phyloP scores from a whole-genome alignment of 176 grass and related monocot genomes.

The Zea luxurians region DNA sequence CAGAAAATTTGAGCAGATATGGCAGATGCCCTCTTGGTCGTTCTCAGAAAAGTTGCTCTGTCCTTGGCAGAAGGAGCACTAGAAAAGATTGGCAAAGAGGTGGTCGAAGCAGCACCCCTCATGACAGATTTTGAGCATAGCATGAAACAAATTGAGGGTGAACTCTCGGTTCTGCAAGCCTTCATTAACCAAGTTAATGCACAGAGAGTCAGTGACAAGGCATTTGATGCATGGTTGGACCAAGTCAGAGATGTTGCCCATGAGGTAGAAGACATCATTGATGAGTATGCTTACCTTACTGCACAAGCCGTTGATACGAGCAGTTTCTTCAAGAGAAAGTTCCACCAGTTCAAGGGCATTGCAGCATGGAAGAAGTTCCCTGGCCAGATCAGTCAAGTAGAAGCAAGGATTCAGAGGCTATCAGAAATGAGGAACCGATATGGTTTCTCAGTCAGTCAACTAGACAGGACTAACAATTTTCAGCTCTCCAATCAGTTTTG shows the following conservation, averaged over 20 bases:
- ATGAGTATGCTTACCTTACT: slow-evolving; percentile 38
- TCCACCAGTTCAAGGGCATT: slow-evolving; percentile 20
- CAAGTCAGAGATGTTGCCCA: background rate
- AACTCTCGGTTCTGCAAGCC: background rate
- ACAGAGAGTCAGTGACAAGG: background rate
- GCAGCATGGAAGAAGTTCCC: slow-evolving; percentile 11
- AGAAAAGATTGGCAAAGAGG: background rate
- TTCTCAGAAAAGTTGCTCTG: background rate
- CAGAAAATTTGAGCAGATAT: background rate
- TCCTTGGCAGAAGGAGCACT: background rate
- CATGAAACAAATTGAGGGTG: background rate
- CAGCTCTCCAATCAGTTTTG: background rate
- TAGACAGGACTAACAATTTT: background rate
- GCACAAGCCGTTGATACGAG: background rate
- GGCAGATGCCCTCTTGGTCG: background rate
- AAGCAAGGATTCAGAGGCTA: slow-evolving; percentile 24
- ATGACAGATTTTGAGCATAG: slow-evolving; percentile 2
- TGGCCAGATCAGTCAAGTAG: slow-evolving; percentile 16
- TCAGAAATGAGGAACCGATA: slow-evolving; percentile 30
- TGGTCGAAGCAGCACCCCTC: background rate
- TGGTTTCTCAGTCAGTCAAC: slow-evolving; percentile 8
- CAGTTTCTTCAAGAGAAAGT: slow-evolving; percentile 10
- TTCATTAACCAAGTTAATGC: background rate
- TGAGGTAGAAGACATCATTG: background rate
- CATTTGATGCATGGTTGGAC: background rate